These are phyloP conservation scores for Dictyostelium purpureum DNA, from an alignment of 78 protist species.

Conservation along the genomic window DNA sequence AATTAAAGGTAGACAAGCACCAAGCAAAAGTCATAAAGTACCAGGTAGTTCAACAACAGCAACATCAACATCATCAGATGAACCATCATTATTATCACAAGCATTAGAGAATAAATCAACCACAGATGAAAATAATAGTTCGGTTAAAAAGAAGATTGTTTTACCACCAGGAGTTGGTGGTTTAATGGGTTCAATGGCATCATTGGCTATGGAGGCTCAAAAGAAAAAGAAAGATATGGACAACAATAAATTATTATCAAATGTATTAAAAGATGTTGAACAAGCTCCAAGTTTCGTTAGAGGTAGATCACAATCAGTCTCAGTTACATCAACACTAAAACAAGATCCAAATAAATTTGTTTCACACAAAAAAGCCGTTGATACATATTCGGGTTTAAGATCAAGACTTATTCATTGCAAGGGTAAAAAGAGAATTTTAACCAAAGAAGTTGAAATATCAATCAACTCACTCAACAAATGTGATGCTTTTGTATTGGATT, in stretches of 20 bases:
- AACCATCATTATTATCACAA: conserved; percentile 33
- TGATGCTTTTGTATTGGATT: conserved; percentile 62
- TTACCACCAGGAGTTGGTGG: conserved; percentile 31
- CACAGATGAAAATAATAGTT: not conserved
- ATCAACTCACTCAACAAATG: conserved; percentile 18
- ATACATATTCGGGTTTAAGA: conserved; percentile 45
- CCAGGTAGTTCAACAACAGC: conserved; percentile 6
- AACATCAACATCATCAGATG: not conserved
- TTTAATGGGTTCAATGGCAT: conserved; percentile 56
- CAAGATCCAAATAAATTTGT: conserved; percentile 48
- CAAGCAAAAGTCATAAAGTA: conserved; percentile 10
- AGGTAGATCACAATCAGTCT: conserved; percentile 65
- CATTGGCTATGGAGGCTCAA: conserved; percentile 68
- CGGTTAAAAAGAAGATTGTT: not conserved
- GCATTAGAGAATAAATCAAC: conserved; percentile 12
- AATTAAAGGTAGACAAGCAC: conserved; percentile 36
- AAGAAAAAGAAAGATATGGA: conserved; percentile 47
- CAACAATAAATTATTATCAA: not conserved
- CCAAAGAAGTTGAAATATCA: conserved; percentile 47
- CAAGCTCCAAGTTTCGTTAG: conserved; percentile 40
- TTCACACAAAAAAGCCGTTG: conserved; percentile 33
- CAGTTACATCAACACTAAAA: conserved; percentile 49
- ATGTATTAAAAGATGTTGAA: not conserved
- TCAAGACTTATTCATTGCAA: conserved; percentile 51
- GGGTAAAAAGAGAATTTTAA: conserved; percentile 62